Evolutionary conservation across 768 basidiomycete genomes (phyloP).

Genomic region (Tylopilus cervinicoccineus): DNA sequence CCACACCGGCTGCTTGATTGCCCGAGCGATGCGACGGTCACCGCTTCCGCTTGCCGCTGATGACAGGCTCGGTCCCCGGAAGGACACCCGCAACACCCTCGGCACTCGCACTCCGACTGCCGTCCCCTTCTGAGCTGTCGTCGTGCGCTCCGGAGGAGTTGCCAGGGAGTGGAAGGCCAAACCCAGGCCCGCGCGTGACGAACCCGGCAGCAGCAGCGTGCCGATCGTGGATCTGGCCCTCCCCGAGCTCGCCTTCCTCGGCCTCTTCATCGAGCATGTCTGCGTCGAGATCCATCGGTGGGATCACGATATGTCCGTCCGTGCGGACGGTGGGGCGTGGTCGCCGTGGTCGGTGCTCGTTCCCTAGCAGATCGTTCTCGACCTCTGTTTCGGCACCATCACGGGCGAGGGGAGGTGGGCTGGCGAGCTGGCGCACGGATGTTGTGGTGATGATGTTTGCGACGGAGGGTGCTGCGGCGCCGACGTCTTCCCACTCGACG

Average conservation of each 20-base stretch:
- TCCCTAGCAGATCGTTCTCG: constrained; percentile 22
- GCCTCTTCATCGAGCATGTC: constrained; percentile 28
- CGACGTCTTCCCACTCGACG: constrained; percentile 21
- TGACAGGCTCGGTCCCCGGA: constrained; percentile 5
- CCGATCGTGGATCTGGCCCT: constrained; percentile 8
- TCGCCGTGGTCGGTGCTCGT: constrained; percentile 13
- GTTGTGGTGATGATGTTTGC: not conserved
- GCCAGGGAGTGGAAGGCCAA: constrained; percentile 13
- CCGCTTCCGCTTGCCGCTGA: constrained; percentile 25
- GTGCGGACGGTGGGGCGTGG: constrained; percentile 26
- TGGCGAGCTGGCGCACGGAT: constrained; percentile 16
- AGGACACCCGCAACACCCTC: constrained; percentile 1
- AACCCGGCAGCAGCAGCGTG: not conserved
- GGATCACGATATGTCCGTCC: constrained; percentile 17
- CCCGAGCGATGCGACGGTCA: not conserved
- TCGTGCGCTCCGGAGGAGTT: constrained; percentile 12
- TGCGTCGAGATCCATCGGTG: constrained; percentile 20
- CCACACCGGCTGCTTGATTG: not conserved
- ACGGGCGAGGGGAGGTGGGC: constrained; percentile 20
- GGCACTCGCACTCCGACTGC: constrained; percentile 17
- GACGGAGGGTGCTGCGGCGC: not conserved
- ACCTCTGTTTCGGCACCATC: constrained; percentile 35
- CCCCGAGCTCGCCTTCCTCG: constrained; percentile 1
- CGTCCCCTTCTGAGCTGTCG: constrained; percentile 21
- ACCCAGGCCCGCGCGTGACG: constrained; percentile 15